These are phyloP conservation scores for Phallus indusiatus DNA, from an alignment of 768 basidiomycete genomes.

Conservation along the genomic window DNA sequence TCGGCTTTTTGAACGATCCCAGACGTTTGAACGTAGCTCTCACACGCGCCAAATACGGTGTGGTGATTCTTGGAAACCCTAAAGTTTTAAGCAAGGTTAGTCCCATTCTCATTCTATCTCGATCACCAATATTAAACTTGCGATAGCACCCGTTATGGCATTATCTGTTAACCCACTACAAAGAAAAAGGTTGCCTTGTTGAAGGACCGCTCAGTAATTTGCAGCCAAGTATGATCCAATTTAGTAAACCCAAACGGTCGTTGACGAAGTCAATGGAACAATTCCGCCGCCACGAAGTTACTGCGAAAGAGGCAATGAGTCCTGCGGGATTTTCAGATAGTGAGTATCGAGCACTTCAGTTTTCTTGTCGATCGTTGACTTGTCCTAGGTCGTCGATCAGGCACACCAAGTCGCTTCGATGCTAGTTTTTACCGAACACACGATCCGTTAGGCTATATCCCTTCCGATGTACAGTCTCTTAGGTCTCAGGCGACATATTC, in stretches of 20 bases:
- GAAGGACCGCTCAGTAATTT: conserved; percentile 95
- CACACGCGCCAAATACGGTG: conserved; percentile 95
- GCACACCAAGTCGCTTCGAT: conserved; percentile 92
- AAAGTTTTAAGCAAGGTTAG: conserved; percentile 96
- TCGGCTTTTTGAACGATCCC: conserved; percentile 98
- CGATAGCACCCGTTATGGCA: conserved; percentile 95
- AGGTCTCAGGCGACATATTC: conserved; percentile 96
- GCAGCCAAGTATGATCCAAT: conserved; percentile 98
- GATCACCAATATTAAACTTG: conserved; percentile 8
- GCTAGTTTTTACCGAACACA: conserved; percentile 93
- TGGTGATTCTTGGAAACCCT: conserved; percentile 99
- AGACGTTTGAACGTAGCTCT: conserved; percentile 93
- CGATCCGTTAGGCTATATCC: conserved; percentile 88
- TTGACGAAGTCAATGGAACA: conserved; percentile 86
- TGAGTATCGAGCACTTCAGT: conserved; percentile 25
- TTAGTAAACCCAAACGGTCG: conserved; percentile 91
- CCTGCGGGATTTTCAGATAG: conserved; percentile 37
- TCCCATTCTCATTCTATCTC: conserved; percentile 5
- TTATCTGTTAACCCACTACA: conserved; percentile 96
- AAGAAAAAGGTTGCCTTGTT: conserved; percentile 87
- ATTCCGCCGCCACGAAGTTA: conserved; percentile 88
- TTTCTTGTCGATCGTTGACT: conserved; percentile 9
- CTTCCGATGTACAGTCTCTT: conserved; percentile 90
- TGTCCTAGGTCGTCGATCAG: conserved; percentile 53
- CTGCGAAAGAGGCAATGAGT: conserved; percentile 68